Conservation (phyloP, 2,329 filamentous ascomycete species). For the Diaporthe citrichinensis region DNA sequence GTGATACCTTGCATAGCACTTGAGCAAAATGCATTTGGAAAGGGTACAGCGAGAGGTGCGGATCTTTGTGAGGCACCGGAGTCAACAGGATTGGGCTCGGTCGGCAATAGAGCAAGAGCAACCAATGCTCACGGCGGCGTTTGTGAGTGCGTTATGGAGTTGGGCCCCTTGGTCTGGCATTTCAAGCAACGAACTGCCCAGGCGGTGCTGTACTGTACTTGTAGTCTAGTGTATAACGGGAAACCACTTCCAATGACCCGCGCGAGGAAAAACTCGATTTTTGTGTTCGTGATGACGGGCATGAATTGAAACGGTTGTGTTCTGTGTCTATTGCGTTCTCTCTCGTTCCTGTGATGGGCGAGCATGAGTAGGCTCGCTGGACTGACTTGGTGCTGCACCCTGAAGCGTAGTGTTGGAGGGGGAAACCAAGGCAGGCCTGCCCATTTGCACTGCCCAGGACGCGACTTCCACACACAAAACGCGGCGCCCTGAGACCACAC, state of each 20-base stretch:
- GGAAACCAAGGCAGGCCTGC: too few species aligned
- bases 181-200: neutral
- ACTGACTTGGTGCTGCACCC: neutral
- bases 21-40: conserved; percentile 20
- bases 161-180: conserved; percentile 3
- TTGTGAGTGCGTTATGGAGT: neutral
- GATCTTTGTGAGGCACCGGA: conserved; percentile 21
- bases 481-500: neutral
- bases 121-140: conserved; percentile 19
- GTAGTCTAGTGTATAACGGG: neutral
- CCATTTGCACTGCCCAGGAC: neutral
- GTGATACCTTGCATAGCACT: conserved; percentile 37
- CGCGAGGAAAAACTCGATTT: neutral
- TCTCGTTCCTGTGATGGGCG: neutral
- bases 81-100: conserved; percentile 8
- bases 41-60: conserved; percentile 23
- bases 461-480: neutral
- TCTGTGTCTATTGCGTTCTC: neutral
- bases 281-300: neutral
- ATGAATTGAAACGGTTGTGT: neutral
- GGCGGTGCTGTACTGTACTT: conserved; percentile 3
- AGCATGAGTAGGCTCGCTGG: neutral
- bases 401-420: too few species aligned
- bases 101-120: conserved; percentile 20
- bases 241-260: neutral